Evolutionary conservation across 2,329 filamentous ascomycete species (phyloP), one percentile per base, ranked within the genome.

Genomic region (Alternaria arborescens): DNA sequence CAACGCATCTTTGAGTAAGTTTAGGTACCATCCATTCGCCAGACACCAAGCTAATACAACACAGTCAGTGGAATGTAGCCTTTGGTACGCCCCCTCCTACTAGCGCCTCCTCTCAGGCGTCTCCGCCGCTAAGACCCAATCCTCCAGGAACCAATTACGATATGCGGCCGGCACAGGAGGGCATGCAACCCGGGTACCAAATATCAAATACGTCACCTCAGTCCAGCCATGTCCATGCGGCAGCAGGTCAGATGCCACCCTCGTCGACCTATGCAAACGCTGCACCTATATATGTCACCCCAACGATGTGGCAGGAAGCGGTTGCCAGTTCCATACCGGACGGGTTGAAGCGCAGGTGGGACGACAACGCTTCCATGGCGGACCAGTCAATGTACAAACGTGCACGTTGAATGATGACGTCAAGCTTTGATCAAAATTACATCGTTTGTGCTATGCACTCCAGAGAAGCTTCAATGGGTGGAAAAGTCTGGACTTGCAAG

Each of bases 21-120:
- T 34, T 1, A 42, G 16, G 22, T 16, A 16, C 28, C 16, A 8
- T 4, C 5, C 18, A 43, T 30, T 43, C 4, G 2, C 22, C 22
- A 30, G 28, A n/a, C 5, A 14, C 16, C 6, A 32, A 22, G 54
- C 69, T 73, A 71, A 74, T 43, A 14, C 58, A 7, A 16, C 7
- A 51, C 72, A 97, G 94, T 79, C 93, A 97, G 83, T 98, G 94
- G 94, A 94, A 97, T 79, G 89, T 91, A 74, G 94, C 94, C 67
- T 98, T 97, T 82, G 92, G 93, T 83, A 91, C 89, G 78, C 76
- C 80, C 72, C 75, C 79, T 70, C 71, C 78, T 60, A 79, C 78
- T 61, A 79, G 74, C 71, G 72, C 77, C 55, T 75, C 78, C 52
- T 78, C 79, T 47, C 80, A 81, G 68, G 78, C 79, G 34, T 80